These are phyloP conservation scores for Cordyceps cateniannulata DNA, from an alignment of 2,329 filamentous ascomycete species.

Conservation along the genomic window DNA sequence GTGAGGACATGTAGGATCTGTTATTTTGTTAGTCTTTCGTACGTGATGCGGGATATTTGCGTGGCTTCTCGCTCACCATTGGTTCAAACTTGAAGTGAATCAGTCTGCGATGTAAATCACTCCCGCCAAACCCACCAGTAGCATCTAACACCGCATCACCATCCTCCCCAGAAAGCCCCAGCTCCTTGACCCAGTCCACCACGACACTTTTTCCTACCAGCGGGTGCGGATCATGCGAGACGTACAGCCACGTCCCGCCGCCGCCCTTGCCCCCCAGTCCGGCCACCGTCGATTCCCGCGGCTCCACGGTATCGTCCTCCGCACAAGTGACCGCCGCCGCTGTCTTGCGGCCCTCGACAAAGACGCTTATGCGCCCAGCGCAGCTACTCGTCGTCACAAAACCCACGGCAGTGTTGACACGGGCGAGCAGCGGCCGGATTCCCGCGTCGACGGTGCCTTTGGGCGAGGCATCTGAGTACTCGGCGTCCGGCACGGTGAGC, in stretches of 20 bases:
- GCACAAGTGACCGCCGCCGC: not conserved
- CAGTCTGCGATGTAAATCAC: conserved; percentile 36
- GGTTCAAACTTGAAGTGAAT: conserved; percentile 92
- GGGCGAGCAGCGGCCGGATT: conserved; percentile 68
- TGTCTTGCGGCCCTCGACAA: conserved; percentile 66
- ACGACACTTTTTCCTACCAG: conserved; percentile 20
- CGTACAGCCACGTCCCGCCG: conserved; percentile 77
- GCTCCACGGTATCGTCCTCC: not conserved
- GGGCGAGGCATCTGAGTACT: conserved; percentile 79
- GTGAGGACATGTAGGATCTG: conserved; percentile 87
- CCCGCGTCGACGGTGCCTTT: conserved; percentile 81
- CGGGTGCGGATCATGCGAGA: conserved; percentile 70
- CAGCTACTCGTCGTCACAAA: conserved; percentile 92
- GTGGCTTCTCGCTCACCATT: conserved; percentile 57
- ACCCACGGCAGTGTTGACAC: conserved; percentile 68
- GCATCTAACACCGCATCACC: conserved; percentile 15
- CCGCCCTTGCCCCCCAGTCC: conserved; percentile 79
- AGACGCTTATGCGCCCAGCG: conserved; percentile 79
- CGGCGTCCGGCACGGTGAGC: conserved; percentile 59
- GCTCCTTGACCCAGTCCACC: conserved; percentile 25
- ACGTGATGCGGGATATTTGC: not conserved
- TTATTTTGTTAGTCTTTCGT: not conserved
- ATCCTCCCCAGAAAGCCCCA: conserved; percentile 20
- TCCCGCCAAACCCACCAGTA: conserved; percentile 15
- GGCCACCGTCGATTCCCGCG: conserved; percentile 36